Evolutionary conservation across 306 rosid species (phyloP), one percentile per base, ranked within the genome.

Genomic region (Quercus robur): DNA sequence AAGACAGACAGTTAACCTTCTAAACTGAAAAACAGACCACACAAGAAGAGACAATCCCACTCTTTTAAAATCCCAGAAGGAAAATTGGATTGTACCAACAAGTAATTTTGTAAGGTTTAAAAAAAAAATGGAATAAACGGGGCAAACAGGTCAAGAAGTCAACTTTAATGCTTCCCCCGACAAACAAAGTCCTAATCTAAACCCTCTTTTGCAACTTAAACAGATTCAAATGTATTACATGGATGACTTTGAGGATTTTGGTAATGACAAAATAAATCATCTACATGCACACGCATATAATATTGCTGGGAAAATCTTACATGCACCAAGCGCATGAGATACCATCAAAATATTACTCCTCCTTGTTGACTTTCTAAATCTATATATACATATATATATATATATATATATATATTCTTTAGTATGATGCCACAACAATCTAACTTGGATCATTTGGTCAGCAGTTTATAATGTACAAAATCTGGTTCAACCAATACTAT

Each of bases 401-500:
- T n/a, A n/a, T n/a, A n/a, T 38, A 6, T 38, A 23, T 23, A 15
- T 26, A 30, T 15, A 1, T 5, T 33, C 38, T 33, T 64, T 30
- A 28, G 10, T 1, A 28, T 30, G 44, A 15, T 3, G 10, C 9
- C 4, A 14, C 52, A 18, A 52, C 23, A 11, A 3, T 31, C 9
- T 67, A 54, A 52, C 21, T 71, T 63, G 51, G n/a, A 64, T 64
- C 44, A 64, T 30, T 64, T 30, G 20, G 44, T 64, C 70, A 13
- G 1, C 23, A 76, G 23, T 74, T 20, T 69, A 21, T 58, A n/a
- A 51, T 74, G 35, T n/a, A 3, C 69, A 30, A 58, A 17, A 38
- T 68, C 57, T 51, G 21, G 56, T 4, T 56, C 44, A 76, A 33
- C 83, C 54, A 8, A 71, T 71, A 57, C 13, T 30, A 64, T 17